Evolutionary conservation across 331 rosid genomes (phyloP), one percentile per base, ranked within the genome.

Genomic region (Erythrophleum ivorense): DNA sequence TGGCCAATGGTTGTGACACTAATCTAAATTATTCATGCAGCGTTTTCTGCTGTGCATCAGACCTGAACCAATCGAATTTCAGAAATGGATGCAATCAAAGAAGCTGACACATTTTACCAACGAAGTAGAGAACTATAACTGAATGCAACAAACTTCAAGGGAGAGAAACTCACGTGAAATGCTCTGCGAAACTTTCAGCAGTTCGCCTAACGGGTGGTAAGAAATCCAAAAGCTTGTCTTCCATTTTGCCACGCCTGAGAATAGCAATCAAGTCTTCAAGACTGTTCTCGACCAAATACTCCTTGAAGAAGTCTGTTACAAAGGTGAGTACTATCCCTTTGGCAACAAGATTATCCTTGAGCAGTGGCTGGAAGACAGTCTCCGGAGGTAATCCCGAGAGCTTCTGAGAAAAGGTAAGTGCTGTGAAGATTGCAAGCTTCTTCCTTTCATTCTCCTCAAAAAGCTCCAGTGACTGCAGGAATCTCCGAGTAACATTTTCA

Each of bases 321-420:
- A 94, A 94, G 11, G 92, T 87, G 54, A 94, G 90, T 64, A 94
- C 98, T 89, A 94, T 87, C 92, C 98, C 98, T 85, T 94, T 94
- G 89, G 90, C 98, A 82, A 94, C 98, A 87, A 94, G 98, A 85
- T 94, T 94, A 81, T 94, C 98, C 88, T 92, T 94, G 46, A 94
- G 97, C 83, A 94, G 86, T 79, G 98, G 98, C 84, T 94, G 97
- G 88, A 94, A 87, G 54, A 94, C 98, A 5, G 98, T 94, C 84
- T 94, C 98, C 0, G 98, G 98, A 38, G 97, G 98, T 38, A 94
- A 94, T 67, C 98, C 98, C 2, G 98, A 94, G 12, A 94, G 91
- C 91, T 94, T 94, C 93, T 94, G 98, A 24, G 98, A 94, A 83
- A 94, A 94, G 45, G 98, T 97, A 73, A 94, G 98, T 31, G 98